phyloP scores from a whole-genome alignment of 148 eudicot genomes.

The Bassia scoparia region DNA sequence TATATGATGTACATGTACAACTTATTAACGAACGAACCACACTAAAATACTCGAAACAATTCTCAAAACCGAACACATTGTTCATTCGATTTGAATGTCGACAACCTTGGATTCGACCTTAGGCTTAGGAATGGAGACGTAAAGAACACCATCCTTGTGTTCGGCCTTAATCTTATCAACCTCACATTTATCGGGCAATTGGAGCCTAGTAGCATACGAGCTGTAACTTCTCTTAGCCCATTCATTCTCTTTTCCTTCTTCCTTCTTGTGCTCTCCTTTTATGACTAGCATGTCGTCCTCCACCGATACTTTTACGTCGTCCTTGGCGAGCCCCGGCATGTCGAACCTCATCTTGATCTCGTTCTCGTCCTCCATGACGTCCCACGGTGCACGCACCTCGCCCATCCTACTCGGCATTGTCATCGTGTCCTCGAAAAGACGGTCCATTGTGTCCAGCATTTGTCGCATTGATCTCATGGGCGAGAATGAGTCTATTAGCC shows the following conservation, averaged over 20 bases:
- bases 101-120: slow-evolving; percentile 52
- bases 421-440: slow-evolving; percentile 56
- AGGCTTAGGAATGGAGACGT: slow-evolving; percentile 53
- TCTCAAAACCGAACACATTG: neutral
- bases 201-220: slow-evolving; percentile 44
- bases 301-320: slow-evolving; percentile 52
- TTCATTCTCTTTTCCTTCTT: slow-evolving; percentile 30
- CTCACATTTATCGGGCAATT: slow-evolving; percentile 61
- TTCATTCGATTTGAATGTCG: slow-evolving; percentile 51
- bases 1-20: neutral
- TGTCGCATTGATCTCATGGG: slow-evolving; percentile 77
- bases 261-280: slow-evolving; percentile 44
- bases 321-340: slow-evolving; percentile 71
- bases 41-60: neutral
- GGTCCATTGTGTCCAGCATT: slow-evolving; percentile 70
- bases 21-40: neutral
- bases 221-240: slow-evolving; percentile 45
- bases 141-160: slow-evolving; percentile 69
- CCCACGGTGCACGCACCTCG: slow-evolving; percentile 68
- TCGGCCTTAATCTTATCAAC: slow-evolving; percentile 62
- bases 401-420: slow-evolving; percentile 40
- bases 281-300: slow-evolving; percentile 60
- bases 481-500: slow-evolving; percentile 58
- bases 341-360: slow-evolving; percentile 80
- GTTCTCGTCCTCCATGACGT: slow-evolving; percentile 53